Evolutionary conservation across 495 filamentous ascomycete species (phyloP), one percentile per base, ranked within the genome.

Genomic region (Lophiostoma macrostomum): DNA sequence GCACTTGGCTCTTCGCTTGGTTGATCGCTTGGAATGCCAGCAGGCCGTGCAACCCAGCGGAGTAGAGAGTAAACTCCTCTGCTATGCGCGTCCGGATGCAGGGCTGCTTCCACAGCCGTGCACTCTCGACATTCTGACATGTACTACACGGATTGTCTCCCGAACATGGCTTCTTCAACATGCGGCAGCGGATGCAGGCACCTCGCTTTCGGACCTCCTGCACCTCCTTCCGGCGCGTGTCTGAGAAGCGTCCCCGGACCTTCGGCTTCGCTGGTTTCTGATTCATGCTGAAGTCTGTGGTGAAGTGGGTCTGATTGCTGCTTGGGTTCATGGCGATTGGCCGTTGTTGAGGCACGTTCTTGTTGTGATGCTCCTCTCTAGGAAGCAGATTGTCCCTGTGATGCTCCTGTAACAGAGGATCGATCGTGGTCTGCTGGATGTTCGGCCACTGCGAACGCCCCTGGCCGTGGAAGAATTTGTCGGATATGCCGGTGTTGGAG

Each of bases 131-230:
- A 58, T 83, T 86, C 23, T 76, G 74, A 53, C 89, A 95, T n/a
- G 87, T 86, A 18, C 76, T 80, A 63, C 89, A 95, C 3, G 89
- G 89, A n/a, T 74, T 83, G 23, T 85, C 87, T 12, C 80, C 80
- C 3, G 87, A 91, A 62, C 89, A 95, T 18, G 86, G 85, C 69
- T 95, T 95, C 63, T 89, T 86, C 10, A 95, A 72, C 73, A 95
- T 90, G 2, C 87, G 79, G 69, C 89, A 95, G 37, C 89, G 80
- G 46, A 91, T 88, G 61, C 89, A 95, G 12, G 89, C 89, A 18
- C 89, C 89, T 22, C 80, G 76, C 61, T 88, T 88, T 22, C 89
- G 78, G 24, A 93, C 81, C 60, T 85, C 83, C 61, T 89, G 84
- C 3, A 95, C 87, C 65, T 95, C 85, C 61, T 83, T 82, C 40